These are phyloP conservation scores for Sanguinoderma infundibulare DNA, from an alignment of 1,284 basidiomycete genomes.

Conservation along the genomic window DNA sequence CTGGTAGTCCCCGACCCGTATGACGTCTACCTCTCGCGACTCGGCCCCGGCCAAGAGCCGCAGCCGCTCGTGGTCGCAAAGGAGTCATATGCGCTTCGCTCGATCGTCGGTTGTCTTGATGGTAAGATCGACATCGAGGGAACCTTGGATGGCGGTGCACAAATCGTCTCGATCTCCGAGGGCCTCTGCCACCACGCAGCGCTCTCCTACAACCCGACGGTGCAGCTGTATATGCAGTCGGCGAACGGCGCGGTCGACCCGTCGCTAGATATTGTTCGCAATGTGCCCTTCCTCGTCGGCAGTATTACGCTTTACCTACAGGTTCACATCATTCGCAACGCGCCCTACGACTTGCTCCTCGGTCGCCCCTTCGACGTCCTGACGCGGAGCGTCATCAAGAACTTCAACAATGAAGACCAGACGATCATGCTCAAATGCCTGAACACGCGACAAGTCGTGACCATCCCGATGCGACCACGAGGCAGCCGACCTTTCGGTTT, in stretches of 20 bases:
- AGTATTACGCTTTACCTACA: constrained; percentile 22
- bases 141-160: constrained; percentile 26
- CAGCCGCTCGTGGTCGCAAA: constrained; percentile 7
- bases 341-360: constrained; percentile 37
- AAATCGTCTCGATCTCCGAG: constrained; percentile 30
- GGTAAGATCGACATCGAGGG: too few species aligned
- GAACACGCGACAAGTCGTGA: too few species aligned
- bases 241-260: constrained; percentile 30
- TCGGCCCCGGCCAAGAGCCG: not conserved
- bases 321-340: constrained; percentile 29
- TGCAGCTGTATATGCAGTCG: constrained; percentile 25
- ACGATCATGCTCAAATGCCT: constrained; percentile 31
- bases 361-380: constrained; percentile 40
- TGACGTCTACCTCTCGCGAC: too few species aligned
- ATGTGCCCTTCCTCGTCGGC: constrained; percentile 21
- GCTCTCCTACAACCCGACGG: constrained; percentile 23
- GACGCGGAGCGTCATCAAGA: too few species aligned
- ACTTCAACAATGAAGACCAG: too few species aligned
- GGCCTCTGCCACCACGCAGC: constrained; percentile 18
- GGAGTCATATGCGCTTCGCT: constrained; percentile 9
- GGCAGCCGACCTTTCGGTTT: constrained; percentile 28
- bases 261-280: constrained; percentile 27
- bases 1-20: too few species aligned
- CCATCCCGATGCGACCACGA: not conserved
- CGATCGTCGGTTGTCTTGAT: constrained; percentile 6